These are phyloP conservation scores for Cutaneotrichosporon cyanovorans DNA, from an alignment of 1,284 basidiomycete species.

Conservation along the genomic window DNA sequence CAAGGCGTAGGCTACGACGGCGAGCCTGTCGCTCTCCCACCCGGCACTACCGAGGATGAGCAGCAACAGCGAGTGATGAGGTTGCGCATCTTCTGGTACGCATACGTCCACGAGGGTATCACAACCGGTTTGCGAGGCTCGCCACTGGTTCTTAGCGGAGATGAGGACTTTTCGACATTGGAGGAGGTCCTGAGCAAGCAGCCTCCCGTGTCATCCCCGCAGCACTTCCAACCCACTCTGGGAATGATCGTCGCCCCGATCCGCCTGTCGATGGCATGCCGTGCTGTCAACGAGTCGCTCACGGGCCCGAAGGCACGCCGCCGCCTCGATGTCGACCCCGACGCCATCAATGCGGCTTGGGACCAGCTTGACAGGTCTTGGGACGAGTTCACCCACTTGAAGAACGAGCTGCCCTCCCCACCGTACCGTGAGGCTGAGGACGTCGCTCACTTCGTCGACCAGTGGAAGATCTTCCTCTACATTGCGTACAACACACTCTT, in stretches of 20 bases:
- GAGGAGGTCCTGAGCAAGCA: constrained; percentile 7
- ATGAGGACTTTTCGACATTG: constrained; percentile 29
- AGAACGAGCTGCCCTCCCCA: constrained; percentile 40
- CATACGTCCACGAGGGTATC: constrained; percentile 69
- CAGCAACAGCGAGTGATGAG: constrained; percentile 48
- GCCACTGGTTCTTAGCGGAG: constrained; percentile 56
- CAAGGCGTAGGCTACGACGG: constrained; percentile 51
- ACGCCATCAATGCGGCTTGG: constrained; percentile 65
- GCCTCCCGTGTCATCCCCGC: constrained; percentile 1
- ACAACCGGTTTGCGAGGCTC: constrained; percentile 69
- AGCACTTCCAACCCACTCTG: constrained; percentile 35
- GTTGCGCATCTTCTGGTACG: constrained; percentile 73
- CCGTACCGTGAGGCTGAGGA: constrained; percentile 53
- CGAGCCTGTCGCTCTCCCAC: constrained; percentile 37
- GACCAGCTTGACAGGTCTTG: constrained; percentile 67
- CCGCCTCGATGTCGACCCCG: constrained; percentile 55
- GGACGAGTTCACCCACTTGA: constrained; percentile 66
- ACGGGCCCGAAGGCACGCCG: constrained; percentile 64
- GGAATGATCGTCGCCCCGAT: constrained; percentile 58
- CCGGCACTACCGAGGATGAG: constrained; percentile 50
- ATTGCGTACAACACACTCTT: neutral
- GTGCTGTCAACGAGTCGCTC: constrained; percentile 63
- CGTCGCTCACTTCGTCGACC: constrained; percentile 64
- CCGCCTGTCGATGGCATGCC: constrained; percentile 60
- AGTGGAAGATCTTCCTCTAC: constrained; percentile 56